These are phyloP conservation scores for Taxillus chinensis DNA, from an alignment of 164 flowering plant species.

Conservation along the genomic window DNA sequence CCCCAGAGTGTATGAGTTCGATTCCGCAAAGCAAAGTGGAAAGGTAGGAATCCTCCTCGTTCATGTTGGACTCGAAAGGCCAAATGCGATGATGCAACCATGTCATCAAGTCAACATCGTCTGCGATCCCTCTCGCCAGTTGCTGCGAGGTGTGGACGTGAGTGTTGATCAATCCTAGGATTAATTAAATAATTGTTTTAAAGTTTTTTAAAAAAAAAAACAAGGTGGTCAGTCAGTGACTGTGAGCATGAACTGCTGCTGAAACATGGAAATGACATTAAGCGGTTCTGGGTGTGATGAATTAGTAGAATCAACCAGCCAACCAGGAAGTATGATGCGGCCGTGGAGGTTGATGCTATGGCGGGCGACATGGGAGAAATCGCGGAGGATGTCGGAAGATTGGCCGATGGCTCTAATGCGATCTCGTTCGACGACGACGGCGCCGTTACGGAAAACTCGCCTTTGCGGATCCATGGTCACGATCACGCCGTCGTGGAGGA, in stretches of 20 bases:
- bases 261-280: neutral
- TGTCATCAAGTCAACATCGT: constrained; percentile 80
- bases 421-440: constrained; percentile 35
- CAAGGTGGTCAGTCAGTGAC: neutral
- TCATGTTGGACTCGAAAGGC: constrained; percentile 89
- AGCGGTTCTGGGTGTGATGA: neutral
- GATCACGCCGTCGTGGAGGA: constrained; percentile 52
- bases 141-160: constrained; percentile 93
- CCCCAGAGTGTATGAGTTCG: constrained; percentile 87
- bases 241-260: neutral
- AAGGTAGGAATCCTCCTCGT: constrained; percentile 64
- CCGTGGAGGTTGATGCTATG: constrained; percentile 46
- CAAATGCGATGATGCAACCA: constrained; percentile 84
- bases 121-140: constrained; percentile 84
- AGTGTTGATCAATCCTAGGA: constrained; percentile 66
- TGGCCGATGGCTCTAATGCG: constrained; percentile 53
- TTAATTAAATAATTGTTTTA: neutral
- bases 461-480: constrained; percentile 59
- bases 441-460: constrained; percentile 57
- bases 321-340: constrained; percentile 62
- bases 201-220: neutral
- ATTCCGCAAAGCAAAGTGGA: constrained; percentile 84
- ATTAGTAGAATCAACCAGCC: constrained; percentile 28
- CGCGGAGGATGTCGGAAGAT: constrained; percentile 37
- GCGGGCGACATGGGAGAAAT: constrained; percentile 25